phyloP scores from a whole-genome alignment of 2,329 filamentous ascomycete genomes.

The Ilyonectria sp. region DNA sequence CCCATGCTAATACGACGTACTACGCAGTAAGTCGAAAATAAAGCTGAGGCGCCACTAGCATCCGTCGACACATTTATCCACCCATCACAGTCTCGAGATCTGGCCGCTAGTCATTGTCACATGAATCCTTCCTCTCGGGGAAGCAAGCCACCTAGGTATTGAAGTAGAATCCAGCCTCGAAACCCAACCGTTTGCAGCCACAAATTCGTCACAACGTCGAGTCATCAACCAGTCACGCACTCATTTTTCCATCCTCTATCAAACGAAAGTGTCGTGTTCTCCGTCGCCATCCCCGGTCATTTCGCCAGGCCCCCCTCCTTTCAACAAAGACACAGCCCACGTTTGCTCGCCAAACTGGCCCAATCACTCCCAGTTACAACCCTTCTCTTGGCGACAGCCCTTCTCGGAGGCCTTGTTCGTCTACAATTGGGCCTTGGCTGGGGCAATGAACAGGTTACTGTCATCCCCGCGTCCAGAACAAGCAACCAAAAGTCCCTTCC shows the following conservation, averaged over 20 bases:
- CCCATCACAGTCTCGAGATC: slow-evolving; percentile 28
- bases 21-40: not conserved
- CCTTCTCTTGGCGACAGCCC: slow-evolving; percentile 1
- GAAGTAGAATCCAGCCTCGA: not conserved
- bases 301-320: not conserved
- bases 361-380: not conserved
- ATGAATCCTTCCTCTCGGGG: not conserved
- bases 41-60: not conserved
- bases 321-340: slow-evolving; percentile 1
- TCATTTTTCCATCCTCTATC: not conserved
- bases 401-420: slow-evolving; percentile 5
- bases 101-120: slow-evolving; percentile 12
- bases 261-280: not conserved
- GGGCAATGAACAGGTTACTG: not conserved
- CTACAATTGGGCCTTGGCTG: not conserved
- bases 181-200: not conserved
- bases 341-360: not conserved
- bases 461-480: not conserved
- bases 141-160: not conserved
- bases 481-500: slow-evolving; percentile 8
- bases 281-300: not conserved
- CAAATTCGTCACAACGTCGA: not conserved
- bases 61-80: slow-evolving; percentile 30
- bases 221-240: not conserved
- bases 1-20: not conserved